phyloP scores from a whole-genome alignment of 2,329 filamentous ascomycete genomes.

The Verticillium isaacii region DNA sequence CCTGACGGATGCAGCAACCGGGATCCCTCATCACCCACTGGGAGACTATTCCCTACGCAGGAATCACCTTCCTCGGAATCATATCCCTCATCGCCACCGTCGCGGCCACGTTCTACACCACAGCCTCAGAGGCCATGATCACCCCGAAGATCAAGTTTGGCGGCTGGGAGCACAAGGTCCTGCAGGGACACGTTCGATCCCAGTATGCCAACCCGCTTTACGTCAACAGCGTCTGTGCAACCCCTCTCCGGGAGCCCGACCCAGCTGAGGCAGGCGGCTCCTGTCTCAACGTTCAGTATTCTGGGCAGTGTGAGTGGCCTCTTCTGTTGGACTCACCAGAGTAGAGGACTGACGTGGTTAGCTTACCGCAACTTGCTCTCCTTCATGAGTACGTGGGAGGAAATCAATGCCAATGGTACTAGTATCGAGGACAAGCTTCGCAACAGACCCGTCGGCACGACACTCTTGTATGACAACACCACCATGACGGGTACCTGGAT shows the following conservation, averaged over 20 bases:
- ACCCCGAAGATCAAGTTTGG: conserved; percentile 65
- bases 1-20: conserved; percentile 41
- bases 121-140: conserved; percentile 70
- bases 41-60: conserved; percentile 60
- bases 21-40: conserved; percentile 69
- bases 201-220: conserved; percentile 61
- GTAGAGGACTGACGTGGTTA: conserved; percentile 8
- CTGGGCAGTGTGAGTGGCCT: conserved; percentile 47
- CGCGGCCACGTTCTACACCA: conserved; percentile 68
- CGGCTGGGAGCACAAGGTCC: conserved; percentile 36
- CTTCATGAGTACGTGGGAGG: conserved; percentile 54
- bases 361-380: conserved; percentile 64
- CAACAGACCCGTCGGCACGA: conserved; percentile 54
- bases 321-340: conserved; percentile 4
- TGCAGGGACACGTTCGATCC: conserved; percentile 54
- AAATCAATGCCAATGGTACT: conserved; percentile 37
- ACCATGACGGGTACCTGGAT: conserved; percentile 69
- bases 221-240: conserved; percentile 52
- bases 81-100: conserved; percentile 62
- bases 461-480: conserved; percentile 66
- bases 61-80: conserved; percentile 56
- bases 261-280: conserved; percentile 37
- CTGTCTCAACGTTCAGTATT: conserved; percentile 66
- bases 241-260: conserved; percentile 49
- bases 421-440: conserved; percentile 32